These are phyloP conservation scores for Kuraishia ogatae DNA, from an alignment of 805 yeast species.

Conservation along the genomic window DNA sequence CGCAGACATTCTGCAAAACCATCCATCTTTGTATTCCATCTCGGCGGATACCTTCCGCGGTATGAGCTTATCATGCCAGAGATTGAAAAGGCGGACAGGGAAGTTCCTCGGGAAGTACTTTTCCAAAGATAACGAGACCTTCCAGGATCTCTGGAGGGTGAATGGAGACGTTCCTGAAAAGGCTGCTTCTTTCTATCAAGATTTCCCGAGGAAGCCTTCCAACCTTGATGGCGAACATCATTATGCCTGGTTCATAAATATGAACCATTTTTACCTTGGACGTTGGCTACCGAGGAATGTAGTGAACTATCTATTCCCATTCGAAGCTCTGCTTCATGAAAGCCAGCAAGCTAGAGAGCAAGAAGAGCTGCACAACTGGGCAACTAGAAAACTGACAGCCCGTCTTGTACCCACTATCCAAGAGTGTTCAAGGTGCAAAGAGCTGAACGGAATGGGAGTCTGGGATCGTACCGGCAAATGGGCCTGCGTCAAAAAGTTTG, in stretches of 20 bases:
- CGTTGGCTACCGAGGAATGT: slow-evolving; percentile 24
- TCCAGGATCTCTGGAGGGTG: slow-evolving; percentile 17
- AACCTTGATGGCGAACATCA: slow-evolving; percentile 23
- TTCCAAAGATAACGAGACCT: slow-evolving; percentile 18
- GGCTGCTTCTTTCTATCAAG: slow-evolving; percentile 19
- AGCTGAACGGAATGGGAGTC: slow-evolving; percentile 15
- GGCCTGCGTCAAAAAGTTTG: slow-evolving; percentile 14
- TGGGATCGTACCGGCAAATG: slow-evolving; percentile 23
- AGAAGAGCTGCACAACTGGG: neutral
- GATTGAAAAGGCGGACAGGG: slow-evolving; percentile 7
- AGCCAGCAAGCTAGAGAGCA: slow-evolving; percentile 4
- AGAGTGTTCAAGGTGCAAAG: slow-evolving; percentile 21
- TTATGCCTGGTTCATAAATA: slow-evolving; percentile 15
- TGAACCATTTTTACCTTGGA: slow-evolving; percentile 23
- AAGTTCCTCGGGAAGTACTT: slow-evolving; percentile 10
- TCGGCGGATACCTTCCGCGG: neutral
- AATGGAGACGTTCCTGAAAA: slow-evolving; percentile 20
- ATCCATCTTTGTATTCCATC: slow-evolving; percentile 5
- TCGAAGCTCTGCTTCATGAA: slow-evolving; percentile 10
- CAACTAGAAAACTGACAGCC: slow-evolving; percentile 15
- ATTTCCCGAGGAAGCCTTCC: slow-evolving; percentile 22
- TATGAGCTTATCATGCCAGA: neutral
- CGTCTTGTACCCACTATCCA: slow-evolving; percentile 20
- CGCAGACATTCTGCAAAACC: slow-evolving; percentile 6
- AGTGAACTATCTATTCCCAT: slow-evolving; percentile 17